Conservation (phyloP, 345 rosid genomes). For the Acer negundo region DNA sequence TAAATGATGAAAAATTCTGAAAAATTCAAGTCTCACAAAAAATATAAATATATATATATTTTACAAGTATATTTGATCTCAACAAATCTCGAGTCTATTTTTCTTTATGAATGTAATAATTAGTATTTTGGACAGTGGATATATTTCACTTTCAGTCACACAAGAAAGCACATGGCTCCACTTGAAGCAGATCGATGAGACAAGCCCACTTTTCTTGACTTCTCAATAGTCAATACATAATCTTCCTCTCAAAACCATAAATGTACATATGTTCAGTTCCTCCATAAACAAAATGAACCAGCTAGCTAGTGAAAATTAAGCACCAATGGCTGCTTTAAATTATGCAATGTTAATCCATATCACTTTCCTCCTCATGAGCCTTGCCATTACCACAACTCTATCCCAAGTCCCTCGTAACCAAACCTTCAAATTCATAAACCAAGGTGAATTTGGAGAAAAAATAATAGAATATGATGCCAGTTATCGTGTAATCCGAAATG, state of each 20-base stretch:
- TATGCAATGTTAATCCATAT: neutral
- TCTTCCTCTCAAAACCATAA: too few relatives aligned
- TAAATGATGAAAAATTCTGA: too few relatives aligned
- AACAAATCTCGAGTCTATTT: too few relatives aligned
- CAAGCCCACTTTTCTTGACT: neutral
- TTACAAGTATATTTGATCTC: too few relatives aligned
- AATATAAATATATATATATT: too few relatives aligned
- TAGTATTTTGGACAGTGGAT: neutral
- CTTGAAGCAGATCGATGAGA: neutral
- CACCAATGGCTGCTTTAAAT: neutral
- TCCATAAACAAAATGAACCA: too few relatives aligned
- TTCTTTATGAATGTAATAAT: too few relatives aligned
- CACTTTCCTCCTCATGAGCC: neutral
- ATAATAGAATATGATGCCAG: slow-evolving; percentile 26
- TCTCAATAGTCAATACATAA: too few relatives aligned
- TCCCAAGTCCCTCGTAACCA: slow-evolving; percentile 15
- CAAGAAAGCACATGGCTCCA: neutral
- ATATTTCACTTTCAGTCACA: neutral
- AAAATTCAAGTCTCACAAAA: too few relatives aligned
- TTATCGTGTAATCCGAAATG: slow-evolving; percentile 8
- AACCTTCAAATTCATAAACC: slow-evolving; percentile 24
- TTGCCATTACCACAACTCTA: neutral
- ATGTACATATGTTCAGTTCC: too few relatives aligned
- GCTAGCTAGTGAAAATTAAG: too few relatives aligned
- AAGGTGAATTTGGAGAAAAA: slow-evolving; percentile 21